Percentiles rank a stretch among this genome's conserved stretches.
phyloP scores from a whole-genome alignment of 2,329 filamentous ascomycete species.

The Monosporascus sp. region DNA sequence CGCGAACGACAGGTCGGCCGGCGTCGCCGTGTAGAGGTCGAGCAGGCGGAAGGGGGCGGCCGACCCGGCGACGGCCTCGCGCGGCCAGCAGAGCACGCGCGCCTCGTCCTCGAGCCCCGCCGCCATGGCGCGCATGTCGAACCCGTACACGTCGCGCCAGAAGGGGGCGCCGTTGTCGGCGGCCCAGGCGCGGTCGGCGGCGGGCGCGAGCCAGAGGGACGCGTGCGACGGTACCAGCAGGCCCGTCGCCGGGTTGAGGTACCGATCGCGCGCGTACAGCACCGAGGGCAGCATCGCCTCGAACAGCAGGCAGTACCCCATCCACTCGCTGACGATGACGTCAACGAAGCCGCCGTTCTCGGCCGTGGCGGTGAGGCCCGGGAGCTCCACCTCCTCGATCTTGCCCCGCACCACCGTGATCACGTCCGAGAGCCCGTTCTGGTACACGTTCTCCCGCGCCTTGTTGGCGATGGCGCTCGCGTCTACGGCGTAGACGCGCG shows the following conservation, averaged over 20 bases:
- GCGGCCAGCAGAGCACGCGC: conserved; percentile 68
- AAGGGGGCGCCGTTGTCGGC: conserved; percentile 74
- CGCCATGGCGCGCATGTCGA: conserved; percentile 90
- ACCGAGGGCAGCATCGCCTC: conserved; percentile 96
- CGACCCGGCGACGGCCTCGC: conserved; percentile 52
- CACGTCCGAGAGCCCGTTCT: conserved; percentile 66
- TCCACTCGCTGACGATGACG: conserved; percentile 96
- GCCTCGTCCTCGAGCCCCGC: conserved; percentile 75
- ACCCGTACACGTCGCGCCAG: conserved; percentile 92
- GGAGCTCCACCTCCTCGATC: conserved; percentile 79
- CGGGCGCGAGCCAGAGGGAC: conserved; percentile 75
- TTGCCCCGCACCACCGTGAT: conserved; percentile 80
- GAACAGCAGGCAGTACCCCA: conserved; percentile 91
- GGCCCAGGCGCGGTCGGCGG: conserved; percentile 72
- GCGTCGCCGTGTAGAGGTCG: conserved; percentile 67
- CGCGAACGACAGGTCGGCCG: conserved; percentile 71
- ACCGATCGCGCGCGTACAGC: conserved; percentile 79
- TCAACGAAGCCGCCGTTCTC: conserved; percentile 66
- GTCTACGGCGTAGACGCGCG: conserved; percentile 84
- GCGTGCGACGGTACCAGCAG: conserved; percentile 84
- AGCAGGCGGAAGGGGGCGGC: conserved; percentile 58
- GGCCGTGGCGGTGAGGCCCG: conserved; percentile 31
- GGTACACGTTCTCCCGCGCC: conserved; percentile 76
- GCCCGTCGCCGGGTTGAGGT: conserved; percentile 66
- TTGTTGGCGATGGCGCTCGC: conserved; percentile 87